These are phyloP conservation scores for Thymus quinquecostatus DNA, from an alignment of 257 asterid species.

Conservation along the genomic window DNA sequence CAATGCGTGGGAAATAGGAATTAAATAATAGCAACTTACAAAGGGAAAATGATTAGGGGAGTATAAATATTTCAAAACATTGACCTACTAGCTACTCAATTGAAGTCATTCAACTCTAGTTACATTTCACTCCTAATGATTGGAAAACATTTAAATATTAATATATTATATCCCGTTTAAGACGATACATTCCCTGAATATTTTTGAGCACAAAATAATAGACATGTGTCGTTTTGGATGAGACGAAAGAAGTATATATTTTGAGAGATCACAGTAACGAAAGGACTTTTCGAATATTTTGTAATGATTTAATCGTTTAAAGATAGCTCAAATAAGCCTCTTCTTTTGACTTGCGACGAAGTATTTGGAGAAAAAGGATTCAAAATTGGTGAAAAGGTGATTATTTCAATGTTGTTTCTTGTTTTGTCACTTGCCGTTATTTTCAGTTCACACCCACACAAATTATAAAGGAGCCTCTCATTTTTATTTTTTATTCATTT, in stretches of 20 bases:
- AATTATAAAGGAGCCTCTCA: background rate
- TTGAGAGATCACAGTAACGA: background rate
- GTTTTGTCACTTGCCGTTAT: background rate
- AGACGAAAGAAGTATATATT: background rate
- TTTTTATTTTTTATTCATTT: background rate
- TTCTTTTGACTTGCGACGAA: constrained; percentile 5
- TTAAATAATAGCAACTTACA: too few relatives aligned
- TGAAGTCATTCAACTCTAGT: too few relatives aligned
- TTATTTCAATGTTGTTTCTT: constrained; percentile 10
- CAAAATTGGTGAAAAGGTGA: constrained; percentile 7
- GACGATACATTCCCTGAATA: too few relatives aligned
- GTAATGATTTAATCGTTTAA: background rate
- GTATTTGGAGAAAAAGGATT: background rate
- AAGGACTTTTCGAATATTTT: background rate
- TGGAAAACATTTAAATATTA: background rate
- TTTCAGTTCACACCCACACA: background rate
- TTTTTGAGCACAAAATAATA: too few relatives aligned
- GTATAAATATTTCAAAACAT: background rate
- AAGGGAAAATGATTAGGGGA: too few relatives aligned
- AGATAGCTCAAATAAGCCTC: background rate
- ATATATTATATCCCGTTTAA: too few relatives aligned
- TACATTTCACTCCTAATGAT: background rate
- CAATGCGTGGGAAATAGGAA: background rate
- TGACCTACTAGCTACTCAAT: too few relatives aligned
- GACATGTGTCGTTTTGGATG: too few relatives aligned